Evolutionary conservation across 257 asterid species (phyloP).

Genomic region (Anisodus tanguticus): DNA sequence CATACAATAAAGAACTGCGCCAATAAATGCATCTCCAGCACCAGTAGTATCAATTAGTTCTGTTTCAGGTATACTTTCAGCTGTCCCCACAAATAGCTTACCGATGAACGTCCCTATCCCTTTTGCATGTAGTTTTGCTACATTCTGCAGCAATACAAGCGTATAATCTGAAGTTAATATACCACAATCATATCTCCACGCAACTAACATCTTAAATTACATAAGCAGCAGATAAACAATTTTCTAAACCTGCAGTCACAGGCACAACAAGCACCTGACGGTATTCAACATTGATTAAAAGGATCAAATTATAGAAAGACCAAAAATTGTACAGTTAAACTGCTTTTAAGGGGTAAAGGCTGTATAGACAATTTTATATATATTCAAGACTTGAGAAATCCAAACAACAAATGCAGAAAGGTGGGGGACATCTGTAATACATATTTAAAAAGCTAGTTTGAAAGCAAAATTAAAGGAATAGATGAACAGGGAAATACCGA

Average conservation of each 20-base stretch:
- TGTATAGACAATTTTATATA: not conserved
- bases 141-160: conserved; percentile 42
- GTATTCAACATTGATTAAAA: not conserved
- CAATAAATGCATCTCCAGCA: conserved; percentile 98
- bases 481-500: conserved; percentile 56
- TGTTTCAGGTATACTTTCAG: conserved; percentile 79
- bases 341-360: not conserved
- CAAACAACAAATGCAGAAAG: not conserved
- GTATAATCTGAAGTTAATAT: not conserved
- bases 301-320: not conserved
- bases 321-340: not conserved
- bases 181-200: conserved; percentile 14
- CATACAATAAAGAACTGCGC: conserved; percentile 84
- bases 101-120: conserved; percentile 74
- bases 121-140: conserved; percentile 62
- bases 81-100: conserved; percentile 77
- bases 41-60: conserved; percentile 94
- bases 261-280: not conserved
- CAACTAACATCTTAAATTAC: not conserved
- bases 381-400: not conserved
- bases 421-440: not conserved
- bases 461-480: not conserved
- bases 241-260: conserved; percentile 2
- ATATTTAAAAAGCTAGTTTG: not conserved
- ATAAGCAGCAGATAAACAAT: not conserved